phyloP scores from a whole-genome alignment of 768 basidiomycete species.

The Chalciporus pseudorubinellus region DNA sequence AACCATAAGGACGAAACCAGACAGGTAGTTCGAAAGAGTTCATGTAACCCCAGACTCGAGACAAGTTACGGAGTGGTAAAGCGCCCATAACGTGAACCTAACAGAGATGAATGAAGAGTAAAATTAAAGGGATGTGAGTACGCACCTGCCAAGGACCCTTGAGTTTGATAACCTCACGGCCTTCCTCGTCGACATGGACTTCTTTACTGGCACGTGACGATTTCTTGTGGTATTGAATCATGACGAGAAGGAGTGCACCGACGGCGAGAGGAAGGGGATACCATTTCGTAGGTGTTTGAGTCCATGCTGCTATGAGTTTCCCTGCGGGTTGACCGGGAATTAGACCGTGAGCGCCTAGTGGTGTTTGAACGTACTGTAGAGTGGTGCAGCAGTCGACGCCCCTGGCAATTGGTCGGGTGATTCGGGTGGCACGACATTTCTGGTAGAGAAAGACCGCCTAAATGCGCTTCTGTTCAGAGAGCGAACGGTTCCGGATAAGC shows the following conservation, averaged over 20 bases:
- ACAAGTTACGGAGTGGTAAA: slow-evolving; percentile 89
- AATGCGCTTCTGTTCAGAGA: slow-evolving; percentile 26
- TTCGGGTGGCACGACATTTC: slow-evolving; percentile 32
- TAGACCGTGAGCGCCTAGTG: slow-evolving; percentile 1
- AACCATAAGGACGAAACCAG: slow-evolving; percentile 91
- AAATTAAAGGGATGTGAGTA: neutral
- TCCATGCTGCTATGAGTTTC: slow-evolving; percentile 75
- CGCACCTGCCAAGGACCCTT: slow-evolving; percentile 93
- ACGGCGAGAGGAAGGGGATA: slow-evolving; percentile 91
- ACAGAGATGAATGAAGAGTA: neutral
- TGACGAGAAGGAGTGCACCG: slow-evolving; percentile 83
- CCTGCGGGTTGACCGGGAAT: slow-evolving; percentile 34
- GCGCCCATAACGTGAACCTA: slow-evolving; percentile 97
- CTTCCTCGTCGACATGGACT: slow-evolving; percentile 79
- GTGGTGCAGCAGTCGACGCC: slow-evolving; percentile 36
- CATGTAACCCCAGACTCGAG: slow-evolving; percentile 95
- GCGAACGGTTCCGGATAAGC: slow-evolving; percentile 31
- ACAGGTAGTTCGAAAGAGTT: slow-evolving; percentile 91
- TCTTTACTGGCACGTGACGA: slow-evolving; percentile 48
- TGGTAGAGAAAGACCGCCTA: slow-evolving; percentile 25
- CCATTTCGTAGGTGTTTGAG: slow-evolving; percentile 88
- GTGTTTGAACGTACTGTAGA: slow-evolving; percentile 41
- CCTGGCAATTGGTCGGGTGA: slow-evolving; percentile 46
- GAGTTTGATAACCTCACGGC: slow-evolving; percentile 73
- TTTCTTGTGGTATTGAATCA: slow-evolving; percentile 71